A percentile compares a stretch with the other conserved stretches of the same genome.
Evolutionary conservation across 176 grass and related monocot genomes (phyloP).

Genomic region (Alopecurus myosuroides): DNA sequence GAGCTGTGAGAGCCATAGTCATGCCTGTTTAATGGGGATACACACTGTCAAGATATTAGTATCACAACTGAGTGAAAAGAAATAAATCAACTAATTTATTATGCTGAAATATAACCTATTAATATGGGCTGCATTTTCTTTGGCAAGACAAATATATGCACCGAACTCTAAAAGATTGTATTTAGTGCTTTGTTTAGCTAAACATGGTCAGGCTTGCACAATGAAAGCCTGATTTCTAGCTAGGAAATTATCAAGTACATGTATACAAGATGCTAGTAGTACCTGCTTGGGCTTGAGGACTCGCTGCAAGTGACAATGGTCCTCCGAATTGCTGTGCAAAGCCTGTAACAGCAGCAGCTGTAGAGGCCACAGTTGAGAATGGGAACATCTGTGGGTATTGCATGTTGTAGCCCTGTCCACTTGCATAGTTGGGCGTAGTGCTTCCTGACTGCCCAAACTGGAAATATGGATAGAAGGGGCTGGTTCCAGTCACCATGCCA

Average conservation of each 20-base stretch:
- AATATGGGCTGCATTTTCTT: neutral
- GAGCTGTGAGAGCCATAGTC: slow-evolving; percentile 80
- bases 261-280: slow-evolving; percentile 39
- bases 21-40: slow-evolving; percentile 95
- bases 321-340: slow-evolving; percentile 76
- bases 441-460: slow-evolving; percentile 69
- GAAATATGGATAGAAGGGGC: slow-evolving; percentile 76
- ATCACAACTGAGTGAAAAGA: slow-evolving; percentile 23
- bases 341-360: slow-evolving; percentile 63
- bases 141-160: neutral
- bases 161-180: neutral
- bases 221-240: neutral
- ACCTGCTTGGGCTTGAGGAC: slow-evolving; percentile 89
- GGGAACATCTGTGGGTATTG: slow-evolving; percentile 87
- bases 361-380: slow-evolving; percentile 69
- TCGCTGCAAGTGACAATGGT: slow-evolving; percentile 70
- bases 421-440: slow-evolving; percentile 46
- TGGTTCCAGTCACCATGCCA: slow-evolving; percentile 79
- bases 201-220: neutral
- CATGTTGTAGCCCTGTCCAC: slow-evolving; percentile 69
- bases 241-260: slow-evolving; percentile 12
- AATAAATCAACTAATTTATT: neutral
- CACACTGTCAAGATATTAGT: slow-evolving; percentile 87
- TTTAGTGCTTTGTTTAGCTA: neutral
- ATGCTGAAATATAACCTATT: neutral